phyloP scores from a whole-genome alignment of 2,329 filamentous ascomycete genomes.

The Colletotrichum sp. region DNA sequence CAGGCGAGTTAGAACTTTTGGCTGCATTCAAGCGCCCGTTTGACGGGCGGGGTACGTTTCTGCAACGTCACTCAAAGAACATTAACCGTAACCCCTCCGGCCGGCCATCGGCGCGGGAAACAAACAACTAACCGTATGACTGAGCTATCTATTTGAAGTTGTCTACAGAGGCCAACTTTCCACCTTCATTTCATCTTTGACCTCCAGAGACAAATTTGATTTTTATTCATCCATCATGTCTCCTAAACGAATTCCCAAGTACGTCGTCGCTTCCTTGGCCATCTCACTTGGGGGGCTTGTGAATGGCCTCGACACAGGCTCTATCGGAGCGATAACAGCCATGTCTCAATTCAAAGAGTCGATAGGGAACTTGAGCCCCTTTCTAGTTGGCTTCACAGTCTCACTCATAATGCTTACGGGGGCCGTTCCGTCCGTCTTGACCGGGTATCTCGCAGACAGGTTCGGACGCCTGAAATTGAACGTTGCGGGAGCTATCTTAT shows the following conservation, averaged over 20 bases:
- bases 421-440: conserved; percentile 62
- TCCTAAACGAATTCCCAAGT: neutral
- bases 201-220: accelerated
- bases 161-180: neutral
- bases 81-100: neutral
- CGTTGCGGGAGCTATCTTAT: conserved; percentile 50
- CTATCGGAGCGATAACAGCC: conserved; percentile 35
- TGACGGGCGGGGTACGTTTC: neutral
- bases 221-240: neutral
- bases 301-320: conserved; percentile 39
- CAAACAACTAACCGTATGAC: neutral
- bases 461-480: conserved; percentile 56
- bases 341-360: conserved; percentile 35
- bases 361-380: conserved; percentile 54
- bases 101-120: neutral
- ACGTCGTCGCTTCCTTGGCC: neutral
- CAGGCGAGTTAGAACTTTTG: neutral
- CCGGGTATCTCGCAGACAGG: conserved; percentile 56
- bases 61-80: neutral
- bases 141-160: neutral
- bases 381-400: conserved; percentile 62
- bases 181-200: accelerated
- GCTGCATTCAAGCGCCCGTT: neutral
- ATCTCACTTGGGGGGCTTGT: neutral
- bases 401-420: conserved; percentile 64